These are phyloP conservation scores for Aspergillus tamarii DNA, from an alignment of 2,329 filamentous ascomycete species.

Conservation along the genomic window DNA sequence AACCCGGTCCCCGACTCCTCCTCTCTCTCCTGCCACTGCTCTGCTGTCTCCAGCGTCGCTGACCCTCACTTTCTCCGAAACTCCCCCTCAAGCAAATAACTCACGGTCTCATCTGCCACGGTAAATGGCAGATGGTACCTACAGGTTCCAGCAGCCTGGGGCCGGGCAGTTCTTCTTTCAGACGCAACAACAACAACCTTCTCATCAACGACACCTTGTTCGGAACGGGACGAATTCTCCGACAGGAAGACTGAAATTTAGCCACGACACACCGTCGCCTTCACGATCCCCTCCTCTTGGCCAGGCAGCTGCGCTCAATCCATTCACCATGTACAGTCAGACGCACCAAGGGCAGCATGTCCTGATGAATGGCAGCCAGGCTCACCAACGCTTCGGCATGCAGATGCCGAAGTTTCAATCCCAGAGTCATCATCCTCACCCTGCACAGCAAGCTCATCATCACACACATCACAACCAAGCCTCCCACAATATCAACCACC, in stretches of 20 bases:
- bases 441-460: constrained; percentile 48
- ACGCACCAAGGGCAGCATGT: constrained; percentile 52
- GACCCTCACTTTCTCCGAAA: constrained; percentile 29
- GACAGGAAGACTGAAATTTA: constrained; percentile 49
- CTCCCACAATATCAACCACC: constrained; percentile 50
- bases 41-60: constrained; percentile 27
- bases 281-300: constrained; percentile 51
- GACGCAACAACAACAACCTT: constrained; percentile 42
- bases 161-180: constrained; percentile 55
- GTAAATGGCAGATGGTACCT: constrained; percentile 60
- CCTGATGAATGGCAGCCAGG: constrained; percentile 54
- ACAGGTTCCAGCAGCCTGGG: constrained; percentile 58
- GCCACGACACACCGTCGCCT: constrained; percentile 51
- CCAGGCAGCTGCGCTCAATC: constrained; percentile 46
- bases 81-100: constrained; percentile 35
- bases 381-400: constrained; percentile 53
- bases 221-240: constrained; percentile 52
- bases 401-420: constrained; percentile 53
- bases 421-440: constrained; percentile 50
- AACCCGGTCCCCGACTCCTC: constrained; percentile 42
- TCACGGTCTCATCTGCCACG: constrained; percentile 51
- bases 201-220: constrained; percentile 48
- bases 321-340: constrained; percentile 53
- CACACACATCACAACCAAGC: constrained; percentile 48
- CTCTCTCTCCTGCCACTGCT: constrained; percentile 31